These are phyloP conservation scores for Colletotrichum neosansevieriae DNA, from an alignment of 2,329 filamentous ascomycete species.

Conservation along the genomic window DNA sequence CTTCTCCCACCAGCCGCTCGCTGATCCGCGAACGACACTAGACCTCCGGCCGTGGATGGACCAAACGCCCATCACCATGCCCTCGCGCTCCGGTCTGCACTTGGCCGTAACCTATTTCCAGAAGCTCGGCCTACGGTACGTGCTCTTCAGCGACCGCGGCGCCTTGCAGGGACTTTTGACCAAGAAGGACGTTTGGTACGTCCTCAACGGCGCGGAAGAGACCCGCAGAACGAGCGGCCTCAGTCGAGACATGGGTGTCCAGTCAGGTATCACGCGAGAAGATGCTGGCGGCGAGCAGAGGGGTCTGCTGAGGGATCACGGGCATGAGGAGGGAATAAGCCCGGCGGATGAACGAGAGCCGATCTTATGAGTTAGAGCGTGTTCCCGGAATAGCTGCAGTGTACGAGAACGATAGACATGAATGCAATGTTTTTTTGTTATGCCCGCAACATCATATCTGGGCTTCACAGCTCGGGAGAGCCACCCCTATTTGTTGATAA, in stretches of 20 bases:
- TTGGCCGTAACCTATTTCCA: constrained; percentile 95
- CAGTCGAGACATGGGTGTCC: constrained; percentile 44
- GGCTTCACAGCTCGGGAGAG: too few relatives aligned
- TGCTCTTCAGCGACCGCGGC: constrained; percentile 87
- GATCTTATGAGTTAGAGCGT: constrained; percentile 37
- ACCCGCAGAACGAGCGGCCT: constrained; percentile 58
- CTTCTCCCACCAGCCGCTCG: constrained; percentile 86
- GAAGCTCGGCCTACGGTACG: constrained; percentile 90
- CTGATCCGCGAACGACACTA: constrained; percentile 81
- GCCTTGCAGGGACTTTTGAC: constrained; percentile 87
- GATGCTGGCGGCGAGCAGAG: constrained; percentile 56
- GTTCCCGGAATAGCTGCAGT: background rate
- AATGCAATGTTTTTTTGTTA: background rate
- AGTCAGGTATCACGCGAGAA: constrained; percentile 54
- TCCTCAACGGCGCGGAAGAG: constrained; percentile 83
- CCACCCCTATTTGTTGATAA: too few relatives aligned
- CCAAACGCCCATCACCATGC: constrained; percentile 93
- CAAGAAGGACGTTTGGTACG: constrained; percentile 97
- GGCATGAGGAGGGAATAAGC: constrained; percentile 49
- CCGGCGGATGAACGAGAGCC: constrained; percentile 39
- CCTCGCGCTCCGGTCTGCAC: constrained; percentile 79
- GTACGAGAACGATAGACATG: constrained; percentile 9
- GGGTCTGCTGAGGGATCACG: constrained; percentile 55
- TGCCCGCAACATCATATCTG: too few relatives aligned
- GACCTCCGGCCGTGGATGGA: constrained; percentile 99